Evolutionary conservation across 2,329 filamentous ascomycete genomes (phyloP).

Genomic region (Macrophomina tecta): DNA sequence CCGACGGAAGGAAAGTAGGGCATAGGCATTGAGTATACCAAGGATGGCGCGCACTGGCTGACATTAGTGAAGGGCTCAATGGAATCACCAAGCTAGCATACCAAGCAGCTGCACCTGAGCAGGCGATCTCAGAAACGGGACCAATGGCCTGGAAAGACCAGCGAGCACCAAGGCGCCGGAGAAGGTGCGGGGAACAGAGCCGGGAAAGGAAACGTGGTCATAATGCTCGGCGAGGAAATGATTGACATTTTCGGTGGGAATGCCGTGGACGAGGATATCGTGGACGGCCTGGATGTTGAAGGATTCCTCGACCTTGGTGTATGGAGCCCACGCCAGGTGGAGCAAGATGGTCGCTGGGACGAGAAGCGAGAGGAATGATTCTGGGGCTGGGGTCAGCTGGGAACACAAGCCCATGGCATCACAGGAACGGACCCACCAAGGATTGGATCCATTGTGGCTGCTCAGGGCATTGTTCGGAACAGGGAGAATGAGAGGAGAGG

Average conservation of each 20-base stretch:
- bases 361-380: slow-evolving; percentile 26
- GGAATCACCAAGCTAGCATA: slow-evolving; percentile 38
- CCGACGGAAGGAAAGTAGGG: slow-evolving; percentile 69
- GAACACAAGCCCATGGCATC: too few relatives aligned
- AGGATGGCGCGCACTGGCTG: slow-evolving; percentile 72
- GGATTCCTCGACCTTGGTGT: slow-evolving; percentile 98
- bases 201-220: slow-evolving; percentile 90
- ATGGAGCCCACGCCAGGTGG: slow-evolving; percentile 78
- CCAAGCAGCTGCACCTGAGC: slow-evolving; percentile 64
- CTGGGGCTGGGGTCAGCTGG: background rate
- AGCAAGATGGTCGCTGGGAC: slow-evolving; percentile 60
- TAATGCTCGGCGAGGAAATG: slow-evolving; percentile 68
- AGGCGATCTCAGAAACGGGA: slow-evolving; percentile 62
- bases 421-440: background rate
- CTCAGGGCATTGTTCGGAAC: background rate
- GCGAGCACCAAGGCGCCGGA: slow-evolving; percentile 80
- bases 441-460: slow-evolving; percentile 21
- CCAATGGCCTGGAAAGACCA: slow-evolving; percentile 70
- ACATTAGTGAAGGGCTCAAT: background rate
- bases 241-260: slow-evolving; percentile 64
- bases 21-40: slow-evolving; percentile 74
- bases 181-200: slow-evolving; percentile 90
- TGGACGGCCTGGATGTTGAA: slow-evolving; percentile 96
- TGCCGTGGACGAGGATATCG: slow-evolving; percentile 83
- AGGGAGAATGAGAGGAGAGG: background rate